phyloP scores from a whole-genome alignment of 306 rosid genomes.

The Cucumis hystrix region DNA sequence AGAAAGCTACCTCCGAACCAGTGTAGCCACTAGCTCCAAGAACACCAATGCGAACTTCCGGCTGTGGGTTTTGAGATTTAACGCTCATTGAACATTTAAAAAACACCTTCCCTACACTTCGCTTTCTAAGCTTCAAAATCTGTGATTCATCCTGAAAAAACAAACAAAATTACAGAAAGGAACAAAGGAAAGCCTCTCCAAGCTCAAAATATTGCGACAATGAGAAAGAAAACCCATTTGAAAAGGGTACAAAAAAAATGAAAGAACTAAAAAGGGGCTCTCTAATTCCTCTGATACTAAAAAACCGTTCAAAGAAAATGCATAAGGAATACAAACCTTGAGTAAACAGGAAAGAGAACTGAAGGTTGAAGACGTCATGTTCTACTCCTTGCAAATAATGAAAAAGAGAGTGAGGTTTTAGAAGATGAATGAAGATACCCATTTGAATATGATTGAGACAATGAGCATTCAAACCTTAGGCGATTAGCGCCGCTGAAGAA shows the following conservation, averaged over 20 bases:
- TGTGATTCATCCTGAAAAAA: slow-evolving; percentile 19
- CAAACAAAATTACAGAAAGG: neutral
- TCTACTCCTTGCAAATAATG: neutral
- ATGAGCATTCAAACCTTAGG: no score
- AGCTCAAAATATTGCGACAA: neutral
- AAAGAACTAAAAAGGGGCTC: neutral
- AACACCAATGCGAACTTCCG: slow-evolving; percentile 67
- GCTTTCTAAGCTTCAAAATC: slow-evolving; percentile 18
- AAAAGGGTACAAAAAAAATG: neutral
- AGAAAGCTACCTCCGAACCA: slow-evolving; percentile 67
- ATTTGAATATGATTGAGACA: neutral
- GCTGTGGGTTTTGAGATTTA: slow-evolving; percentile 25
- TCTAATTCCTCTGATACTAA: neutral
- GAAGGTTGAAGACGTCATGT: slow-evolving; percentile 2
- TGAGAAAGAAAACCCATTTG: neutral
- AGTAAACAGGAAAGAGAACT: neutral
- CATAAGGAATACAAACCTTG: neutral
- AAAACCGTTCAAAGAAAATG: neutral
- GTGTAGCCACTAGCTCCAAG: slow-evolving; percentile 99
- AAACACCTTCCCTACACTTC: slow-evolving; percentile 25
- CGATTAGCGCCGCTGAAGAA: no score
- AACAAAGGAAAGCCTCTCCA: neutral
- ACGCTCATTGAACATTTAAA: slow-evolving; percentile 44
- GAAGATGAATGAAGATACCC: neutral
- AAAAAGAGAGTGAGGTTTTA: neutral